phyloP scores from a whole-genome alignment of 306 rosid species.

The Cicer pinnatifidum region DNA sequence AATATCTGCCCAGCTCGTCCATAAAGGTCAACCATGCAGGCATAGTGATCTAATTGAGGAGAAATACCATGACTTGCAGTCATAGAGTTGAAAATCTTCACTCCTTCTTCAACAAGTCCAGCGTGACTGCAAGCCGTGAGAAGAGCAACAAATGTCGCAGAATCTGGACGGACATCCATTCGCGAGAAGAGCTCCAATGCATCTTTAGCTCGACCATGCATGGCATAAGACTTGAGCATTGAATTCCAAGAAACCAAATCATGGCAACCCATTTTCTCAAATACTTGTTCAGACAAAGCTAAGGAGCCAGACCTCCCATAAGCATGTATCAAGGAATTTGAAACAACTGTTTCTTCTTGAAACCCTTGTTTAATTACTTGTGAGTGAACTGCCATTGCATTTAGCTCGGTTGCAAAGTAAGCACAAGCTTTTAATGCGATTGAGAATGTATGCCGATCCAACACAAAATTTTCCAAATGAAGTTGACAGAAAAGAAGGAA shows the following conservation, averaged over 20 bases:
- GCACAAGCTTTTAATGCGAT: conserved; percentile 81
- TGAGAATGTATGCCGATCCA: conserved; percentile 80
- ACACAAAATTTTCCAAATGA: conserved; percentile 55
- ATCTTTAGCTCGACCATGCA: conserved; percentile 74
- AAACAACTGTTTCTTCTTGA: conserved; percentile 63
- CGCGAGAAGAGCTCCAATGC: conserved; percentile 64
- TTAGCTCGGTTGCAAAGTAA: conserved; percentile 65
- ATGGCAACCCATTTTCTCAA: conserved; percentile 51
- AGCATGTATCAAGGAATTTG: conserved; percentile 84
- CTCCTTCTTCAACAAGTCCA: conserved; percentile 78
- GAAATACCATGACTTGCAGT: conserved; percentile 49
- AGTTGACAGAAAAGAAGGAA: conserved; percentile 68
- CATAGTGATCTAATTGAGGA: conserved; percentile 79
- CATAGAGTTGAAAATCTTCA: conserved; percentile 60
- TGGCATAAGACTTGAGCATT: conserved; percentile 80
- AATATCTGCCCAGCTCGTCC: conserved; percentile 78
- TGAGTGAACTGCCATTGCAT: conserved; percentile 66
- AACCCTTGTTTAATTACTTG: conserved; percentile 70
- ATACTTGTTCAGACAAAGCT: conserved; percentile 65
- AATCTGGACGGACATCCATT: conserved; percentile 67
- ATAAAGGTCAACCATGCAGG: conserved; percentile 88
- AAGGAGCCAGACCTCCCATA: conserved; percentile 84
- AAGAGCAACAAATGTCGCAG: conserved; percentile 82
- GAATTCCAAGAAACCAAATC: conserved; percentile 94
- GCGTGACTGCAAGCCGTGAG: conserved; percentile 88